A percentile compares a stretch with the other conserved stretches of the same genome.
Evolutionary conservation across 2,329 filamentous ascomycete genomes (phyloP).

Genomic region (Aureobasidium sp.): DNA sequence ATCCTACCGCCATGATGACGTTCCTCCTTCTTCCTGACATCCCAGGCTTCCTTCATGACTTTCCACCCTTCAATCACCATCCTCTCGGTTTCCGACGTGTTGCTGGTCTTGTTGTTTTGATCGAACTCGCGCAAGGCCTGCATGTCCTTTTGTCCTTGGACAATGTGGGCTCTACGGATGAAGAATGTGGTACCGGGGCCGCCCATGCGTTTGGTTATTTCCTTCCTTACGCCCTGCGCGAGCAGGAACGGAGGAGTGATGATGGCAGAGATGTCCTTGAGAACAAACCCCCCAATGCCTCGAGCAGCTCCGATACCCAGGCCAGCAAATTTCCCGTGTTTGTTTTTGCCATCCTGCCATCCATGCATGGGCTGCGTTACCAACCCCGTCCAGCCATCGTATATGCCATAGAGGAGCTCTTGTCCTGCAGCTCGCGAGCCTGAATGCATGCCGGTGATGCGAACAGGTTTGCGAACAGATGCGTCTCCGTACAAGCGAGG

Average conservation of each 20-base stretch:
- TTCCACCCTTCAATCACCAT: constrained; percentile 23
- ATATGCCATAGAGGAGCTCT: constrained; percentile 52
- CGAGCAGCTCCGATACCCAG: constrained; percentile 58
- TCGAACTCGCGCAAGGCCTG: constrained; percentile 16
- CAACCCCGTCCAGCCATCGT: constrained; percentile 72
- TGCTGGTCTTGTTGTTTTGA: constrained; percentile 12
- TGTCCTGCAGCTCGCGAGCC: constrained; percentile 71
- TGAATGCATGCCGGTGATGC: constrained; percentile 67
- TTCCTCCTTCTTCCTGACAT: constrained; percentile 18
- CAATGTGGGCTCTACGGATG: constrained; percentile 24
- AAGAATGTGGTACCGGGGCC: constrained; percentile 21
- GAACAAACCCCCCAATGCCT: constrained; percentile 69
- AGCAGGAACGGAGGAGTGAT: constrained; percentile 66
- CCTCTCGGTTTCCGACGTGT: constrained; percentile 15
- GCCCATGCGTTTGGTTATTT: constrained; percentile 51
- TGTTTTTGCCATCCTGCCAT: constrained; percentile 43
- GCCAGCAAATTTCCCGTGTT: constrained; percentile 22
- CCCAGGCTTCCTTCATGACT: constrained; percentile 27
- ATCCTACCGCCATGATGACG: constrained; percentile 17
- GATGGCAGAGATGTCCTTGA: constrained; percentile 66
- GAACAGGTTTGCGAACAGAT: constrained; percentile 65
- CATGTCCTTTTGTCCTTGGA: constrained; percentile 24
- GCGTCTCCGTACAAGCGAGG: constrained; percentile 79
- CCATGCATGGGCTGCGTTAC: constrained; percentile 69
- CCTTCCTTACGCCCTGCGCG: constrained; percentile 73